Conservation (phyloP, 2,329 filamentous ascomycete genomes). For the Pestalotiopsis sp. region DNA sequence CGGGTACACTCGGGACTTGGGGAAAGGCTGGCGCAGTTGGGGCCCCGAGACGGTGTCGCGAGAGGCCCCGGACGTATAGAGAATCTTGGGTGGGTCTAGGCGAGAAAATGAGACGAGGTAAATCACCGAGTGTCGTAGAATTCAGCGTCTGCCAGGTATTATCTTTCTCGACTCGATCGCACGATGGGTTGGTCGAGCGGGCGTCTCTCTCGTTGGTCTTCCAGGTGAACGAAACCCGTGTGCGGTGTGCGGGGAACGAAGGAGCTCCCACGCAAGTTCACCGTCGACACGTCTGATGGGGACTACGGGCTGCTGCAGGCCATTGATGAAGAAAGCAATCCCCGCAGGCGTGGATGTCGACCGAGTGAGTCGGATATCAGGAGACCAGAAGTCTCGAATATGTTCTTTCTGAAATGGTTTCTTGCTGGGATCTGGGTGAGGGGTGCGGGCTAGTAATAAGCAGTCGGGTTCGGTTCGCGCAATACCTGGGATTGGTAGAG, state of each 20-base stretch:
- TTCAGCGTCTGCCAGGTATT: background rate
- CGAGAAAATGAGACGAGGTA: background rate
- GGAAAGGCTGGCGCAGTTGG: conserved; percentile 9
- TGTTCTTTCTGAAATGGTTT: background rate
- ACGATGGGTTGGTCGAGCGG: background rate
- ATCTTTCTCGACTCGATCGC: background rate
- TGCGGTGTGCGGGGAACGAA: conserved; percentile 57
- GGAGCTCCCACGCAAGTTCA: conserved; percentile 58
- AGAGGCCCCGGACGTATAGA: conserved; percentile 6
- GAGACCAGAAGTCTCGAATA: background rate
- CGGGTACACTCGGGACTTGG: background rate
- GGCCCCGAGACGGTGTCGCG: conserved; percentile 13
- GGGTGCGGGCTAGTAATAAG: conserved; percentile 3
- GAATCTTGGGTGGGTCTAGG: background rate
- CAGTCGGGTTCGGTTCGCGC: background rate
- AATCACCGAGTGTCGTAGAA: background rate
- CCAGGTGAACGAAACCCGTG: conserved; percentile 23
- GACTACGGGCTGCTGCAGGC: conserved; percentile 58
- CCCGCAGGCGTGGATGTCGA: conserved; percentile 10
- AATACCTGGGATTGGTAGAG: background rate
- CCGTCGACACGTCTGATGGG: conserved; percentile 44
- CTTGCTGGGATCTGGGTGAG: background rate
- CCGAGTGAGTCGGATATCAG: background rate
- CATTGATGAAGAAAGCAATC: conserved; percentile 45
- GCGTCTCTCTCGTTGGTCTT: background rate